Percentiles rank a stretch among this genome's conserved stretches.
phyloP scores from a whole-genome alignment of 768 basidiomycete genomes.

The Suillus clintonianus region DNA sequence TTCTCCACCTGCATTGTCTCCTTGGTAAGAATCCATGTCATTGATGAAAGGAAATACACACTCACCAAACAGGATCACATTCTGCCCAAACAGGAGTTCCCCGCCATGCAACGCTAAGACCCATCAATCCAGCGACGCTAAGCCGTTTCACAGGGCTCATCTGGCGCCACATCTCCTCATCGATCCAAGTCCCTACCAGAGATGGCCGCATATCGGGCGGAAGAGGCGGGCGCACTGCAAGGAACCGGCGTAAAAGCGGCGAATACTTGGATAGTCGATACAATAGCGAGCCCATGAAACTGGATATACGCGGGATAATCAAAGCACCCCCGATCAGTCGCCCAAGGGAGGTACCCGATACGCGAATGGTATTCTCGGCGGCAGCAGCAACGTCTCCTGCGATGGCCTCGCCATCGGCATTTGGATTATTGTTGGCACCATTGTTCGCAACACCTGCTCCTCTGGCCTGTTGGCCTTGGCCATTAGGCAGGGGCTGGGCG shows the following conservation, averaged over 20 bases:
- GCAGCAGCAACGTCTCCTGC: conserved; percentile 44
- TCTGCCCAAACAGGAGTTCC: conserved; percentile 65
- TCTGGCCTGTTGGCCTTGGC: conserved; percentile 11
- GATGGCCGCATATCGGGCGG: conserved; percentile 8
- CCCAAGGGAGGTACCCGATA: conserved; percentile 62
- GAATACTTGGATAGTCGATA: conserved; percentile 48
- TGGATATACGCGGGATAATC: conserved; percentile 66
- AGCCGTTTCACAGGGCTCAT: conserved; percentile 25
- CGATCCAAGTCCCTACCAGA: conserved; percentile 21
- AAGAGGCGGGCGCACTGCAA: conserved; percentile 23
- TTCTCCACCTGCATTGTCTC: conserved; percentile 56
- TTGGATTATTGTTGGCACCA: conserved; percentile 9
- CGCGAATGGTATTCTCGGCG: conserved; percentile 58
- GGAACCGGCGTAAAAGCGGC: conserved; percentile 25
- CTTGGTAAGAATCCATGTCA: neutral
- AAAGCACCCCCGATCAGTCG: conserved; percentile 71
- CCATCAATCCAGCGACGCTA: conserved; percentile 33
- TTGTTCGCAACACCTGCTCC: conserved; percentile 12
- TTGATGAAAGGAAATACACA: neutral
- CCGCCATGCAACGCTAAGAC: conserved; percentile 51
- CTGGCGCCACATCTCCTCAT: conserved; percentile 9
- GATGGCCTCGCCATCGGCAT: conserved; percentile 9
- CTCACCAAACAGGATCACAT: conserved; percentile 73
- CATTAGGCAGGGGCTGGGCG: conserved; percentile 13
- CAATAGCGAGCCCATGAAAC: conserved; percentile 62